Conservation (phyloP, 148 eudicot species). For the Rheum nobile region DNA sequence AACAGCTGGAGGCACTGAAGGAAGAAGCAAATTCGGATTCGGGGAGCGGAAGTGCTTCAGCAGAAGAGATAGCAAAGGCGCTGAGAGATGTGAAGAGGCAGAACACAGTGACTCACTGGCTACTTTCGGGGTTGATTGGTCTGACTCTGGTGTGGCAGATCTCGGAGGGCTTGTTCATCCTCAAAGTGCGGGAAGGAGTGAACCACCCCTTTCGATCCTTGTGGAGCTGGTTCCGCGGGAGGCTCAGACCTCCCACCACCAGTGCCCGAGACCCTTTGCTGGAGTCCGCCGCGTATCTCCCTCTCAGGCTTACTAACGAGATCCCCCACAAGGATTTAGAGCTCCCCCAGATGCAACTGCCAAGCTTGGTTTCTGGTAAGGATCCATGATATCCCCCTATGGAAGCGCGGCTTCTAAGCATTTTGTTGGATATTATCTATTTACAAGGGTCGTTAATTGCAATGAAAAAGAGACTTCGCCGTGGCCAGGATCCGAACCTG, state of each 20-base stretch:
- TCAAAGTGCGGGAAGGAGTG: not conserved
- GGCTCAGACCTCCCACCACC: constrained; percentile 32
- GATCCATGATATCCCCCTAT: not conserved
- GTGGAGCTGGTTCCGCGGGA: constrained; percentile 25
- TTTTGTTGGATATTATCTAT: too few relatives aligned
- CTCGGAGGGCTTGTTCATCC: not conserved
- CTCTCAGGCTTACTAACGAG: too few relatives aligned
- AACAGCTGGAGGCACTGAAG: constrained; percentile 16
- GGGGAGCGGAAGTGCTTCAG: not conserved
- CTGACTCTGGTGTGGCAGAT: constrained; percentile 7
- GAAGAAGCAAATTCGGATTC: constrained; percentile 8
- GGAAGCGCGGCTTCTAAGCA: too few relatives aligned
- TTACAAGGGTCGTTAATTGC: too few relatives aligned
- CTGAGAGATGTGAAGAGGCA: constrained; percentile 51
- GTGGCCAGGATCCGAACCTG: too few relatives aligned
- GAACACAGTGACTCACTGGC: constrained; percentile 44
- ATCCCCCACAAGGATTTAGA: constrained; percentile 19
- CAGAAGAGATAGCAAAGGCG: constrained; percentile 36
- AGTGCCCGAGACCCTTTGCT: not conserved
- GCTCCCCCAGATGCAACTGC: constrained; percentile 24
- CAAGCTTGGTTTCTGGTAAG: constrained; percentile 11
- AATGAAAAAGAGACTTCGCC: too few relatives aligned
- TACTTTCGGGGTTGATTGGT: not conserved
- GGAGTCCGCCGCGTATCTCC: not conserved
- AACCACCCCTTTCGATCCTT: constrained; percentile 23